Conservation (phyloP, 306 rosid genomes). For the Rosa persica region DNA sequence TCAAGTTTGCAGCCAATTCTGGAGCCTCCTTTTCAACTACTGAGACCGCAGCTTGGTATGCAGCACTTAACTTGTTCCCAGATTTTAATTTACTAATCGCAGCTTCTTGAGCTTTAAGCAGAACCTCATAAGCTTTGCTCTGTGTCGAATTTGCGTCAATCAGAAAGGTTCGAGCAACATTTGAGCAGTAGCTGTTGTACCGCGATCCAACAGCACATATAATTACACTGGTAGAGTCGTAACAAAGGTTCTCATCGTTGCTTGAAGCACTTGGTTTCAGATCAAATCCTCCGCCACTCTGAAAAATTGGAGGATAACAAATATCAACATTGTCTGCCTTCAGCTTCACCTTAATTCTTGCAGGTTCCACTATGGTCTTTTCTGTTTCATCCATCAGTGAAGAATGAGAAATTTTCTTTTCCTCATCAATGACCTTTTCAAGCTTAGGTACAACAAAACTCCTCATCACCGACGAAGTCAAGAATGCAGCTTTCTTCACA, state of each 20-base stretch:
- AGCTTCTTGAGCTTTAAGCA: slow-evolving; percentile 40
- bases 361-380: slow-evolving; percentile 34
- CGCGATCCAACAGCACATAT: slow-evolving; percentile 41
- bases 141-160: slow-evolving; percentile 35
- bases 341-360: slow-evolving; percentile 34
- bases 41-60: slow-evolving; percentile 32
- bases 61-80: slow-evolving; percentile 36
- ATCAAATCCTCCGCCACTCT: slow-evolving; percentile 38
- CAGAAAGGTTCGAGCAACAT: slow-evolving; percentile 32
- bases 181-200: slow-evolving; percentile 43
- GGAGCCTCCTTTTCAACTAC: slow-evolving; percentile 37
- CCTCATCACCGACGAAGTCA: slow-evolving; percentile 37
- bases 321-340: slow-evolving; percentile 38
- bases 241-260: slow-evolving; percentile 40
- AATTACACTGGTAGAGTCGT: slow-evolving; percentile 38
- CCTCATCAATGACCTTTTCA: slow-evolving; percentile 41
- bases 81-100: slow-evolving; percentile 27
- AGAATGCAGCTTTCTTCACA: slow-evolving; percentile 35
- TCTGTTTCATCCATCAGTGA: slow-evolving; percentile 39
- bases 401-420: slow-evolving; percentile 34
- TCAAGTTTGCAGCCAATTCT: slow-evolving; percentile 28
- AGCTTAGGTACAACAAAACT: slow-evolving; percentile 38
- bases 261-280: slow-evolving; percentile 41
- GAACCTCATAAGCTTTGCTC: slow-evolving; percentile 39
- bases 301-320: slow-evolving; percentile 43